phyloP scores from a whole-genome alignment of 148 eudicot genomes.

The Camellia granthamiana region DNA sequence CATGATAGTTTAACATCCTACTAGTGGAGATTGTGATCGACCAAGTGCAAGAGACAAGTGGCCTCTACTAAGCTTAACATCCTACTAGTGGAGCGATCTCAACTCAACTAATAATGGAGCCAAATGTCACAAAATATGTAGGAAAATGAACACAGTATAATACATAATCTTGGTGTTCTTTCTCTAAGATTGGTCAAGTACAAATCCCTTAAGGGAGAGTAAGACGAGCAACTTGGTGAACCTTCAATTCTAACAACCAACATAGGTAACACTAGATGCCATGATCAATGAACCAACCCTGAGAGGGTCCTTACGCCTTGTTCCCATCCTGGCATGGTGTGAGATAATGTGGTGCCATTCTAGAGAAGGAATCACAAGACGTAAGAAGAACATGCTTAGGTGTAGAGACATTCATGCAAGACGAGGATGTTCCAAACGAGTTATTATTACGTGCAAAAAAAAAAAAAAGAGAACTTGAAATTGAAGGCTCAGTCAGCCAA shows the following conservation, averaged over 20 bases:
- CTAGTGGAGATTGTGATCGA: neutral
- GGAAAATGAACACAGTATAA: no score
- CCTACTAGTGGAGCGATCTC: neutral
- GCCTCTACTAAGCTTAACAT: neutral
- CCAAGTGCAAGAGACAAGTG: neutral
- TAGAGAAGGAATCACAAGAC: neutral
- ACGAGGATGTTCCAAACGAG: neutral
- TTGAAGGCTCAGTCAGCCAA: neutral
- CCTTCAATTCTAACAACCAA: neutral
- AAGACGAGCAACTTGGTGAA: no score
- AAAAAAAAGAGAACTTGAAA: neutral
- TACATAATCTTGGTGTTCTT: no score
- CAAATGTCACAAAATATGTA: neutral
- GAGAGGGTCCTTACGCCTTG: no score
- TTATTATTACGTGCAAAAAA: neutral
- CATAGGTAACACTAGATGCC: no score
- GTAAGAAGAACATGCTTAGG: neutral
- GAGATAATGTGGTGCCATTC: neutral
- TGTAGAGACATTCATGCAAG: neutral
- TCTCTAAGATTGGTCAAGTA: neutral
- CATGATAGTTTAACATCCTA: no score
- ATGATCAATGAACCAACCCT: no score
- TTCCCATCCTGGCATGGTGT: no score
- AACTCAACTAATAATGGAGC: neutral
- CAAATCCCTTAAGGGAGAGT: neutral